Evolutionary conservation across 495 filamentous ascomycete genomes (phyloP).

Genomic region (Viridothelium virens): DNA sequence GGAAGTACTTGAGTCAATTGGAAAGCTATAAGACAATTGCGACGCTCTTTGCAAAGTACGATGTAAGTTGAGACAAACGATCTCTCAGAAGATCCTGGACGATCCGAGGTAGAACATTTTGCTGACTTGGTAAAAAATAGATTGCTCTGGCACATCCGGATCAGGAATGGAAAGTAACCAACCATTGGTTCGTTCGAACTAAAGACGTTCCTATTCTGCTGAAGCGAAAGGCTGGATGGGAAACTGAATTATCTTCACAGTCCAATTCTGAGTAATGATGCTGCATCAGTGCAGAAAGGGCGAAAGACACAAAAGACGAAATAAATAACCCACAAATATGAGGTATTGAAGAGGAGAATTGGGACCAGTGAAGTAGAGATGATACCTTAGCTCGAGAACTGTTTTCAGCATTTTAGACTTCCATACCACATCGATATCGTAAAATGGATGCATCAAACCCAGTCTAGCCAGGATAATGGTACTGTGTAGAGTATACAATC

Average conservation of each 20-base stretch:
- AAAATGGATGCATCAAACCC: too few relatives aligned
- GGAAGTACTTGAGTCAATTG: conserved; percentile 14
- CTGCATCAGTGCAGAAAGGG: too few relatives aligned
- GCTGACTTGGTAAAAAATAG: background rate
- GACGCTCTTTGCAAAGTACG: conserved; percentile 17
- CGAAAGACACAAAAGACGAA: too few relatives aligned
- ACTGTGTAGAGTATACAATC: too few relatives aligned
- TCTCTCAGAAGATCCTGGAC: background rate
- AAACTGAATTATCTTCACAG: too few relatives aligned
- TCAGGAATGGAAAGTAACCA: conserved; percentile 12
- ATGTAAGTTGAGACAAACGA: conserved; percentile 15
- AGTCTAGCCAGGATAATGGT: too few relatives aligned
- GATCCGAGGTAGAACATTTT: background rate
- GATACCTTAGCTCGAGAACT: too few relatives aligned
- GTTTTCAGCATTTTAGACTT: too few relatives aligned
- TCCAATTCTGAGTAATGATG: too few relatives aligned
- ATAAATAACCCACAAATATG: too few relatives aligned
- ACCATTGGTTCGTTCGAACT: conserved; percentile 11
- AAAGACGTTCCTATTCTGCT: conserved; percentile 4
- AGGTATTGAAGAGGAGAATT: conserved; percentile 28
- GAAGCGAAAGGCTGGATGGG: conserved; percentile 21
- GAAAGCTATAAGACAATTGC: conserved; percentile 19
- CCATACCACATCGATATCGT: too few relatives aligned
- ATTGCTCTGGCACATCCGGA: conserved; percentile 13
- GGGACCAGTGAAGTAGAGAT: background rate